phyloP scores from a whole-genome alignment of 495 filamentous ascomycete genomes.

The Penicillium cosmopolitanum region DNA sequence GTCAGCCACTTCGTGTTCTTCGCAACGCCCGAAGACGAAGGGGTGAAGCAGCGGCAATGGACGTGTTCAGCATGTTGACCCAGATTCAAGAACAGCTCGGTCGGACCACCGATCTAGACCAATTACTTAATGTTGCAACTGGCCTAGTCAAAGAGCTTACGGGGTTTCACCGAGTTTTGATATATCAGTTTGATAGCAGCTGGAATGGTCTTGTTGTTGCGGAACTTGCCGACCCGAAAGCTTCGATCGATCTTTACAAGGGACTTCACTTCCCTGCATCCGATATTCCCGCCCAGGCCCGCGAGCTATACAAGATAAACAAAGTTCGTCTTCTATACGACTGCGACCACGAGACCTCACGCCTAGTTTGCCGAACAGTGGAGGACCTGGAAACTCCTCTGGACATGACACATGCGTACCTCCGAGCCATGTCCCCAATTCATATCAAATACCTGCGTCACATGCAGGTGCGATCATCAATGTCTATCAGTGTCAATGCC shows the following conservation, averaged over 20 bases:
- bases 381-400: slow-evolving; percentile 78
- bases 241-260: slow-evolving; percentile 86
- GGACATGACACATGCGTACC: slow-evolving; percentile 83
- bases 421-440: slow-evolving; percentile 85
- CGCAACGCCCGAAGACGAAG: slow-evolving; percentile 75
- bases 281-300: slow-evolving; percentile 86
- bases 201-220: slow-evolving; percentile 89
- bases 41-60: slow-evolving; percentile 89
- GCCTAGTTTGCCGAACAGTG: slow-evolving; percentile 77
- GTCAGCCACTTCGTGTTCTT: slow-evolving; percentile 77
- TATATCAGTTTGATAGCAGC: slow-evolving; percentile 86
- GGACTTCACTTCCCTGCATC: slow-evolving; percentile 89
- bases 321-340: slow-evolving; percentile 46
- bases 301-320: slow-evolving; percentile 73
- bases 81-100: slow-evolving; percentile 64
- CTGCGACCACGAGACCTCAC: slow-evolving; percentile 54
- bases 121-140: slow-evolving; percentile 51
- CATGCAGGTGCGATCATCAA: slow-evolving; percentile 88
- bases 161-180: slow-evolving; percentile 90
- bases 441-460: slow-evolving; percentile 89
- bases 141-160: slow-evolving; percentile 71
- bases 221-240: slow-evolving; percentile 78
- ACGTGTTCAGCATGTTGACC: slow-evolving; percentile 84
- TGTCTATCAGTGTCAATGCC: slow-evolving; percentile 92
- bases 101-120: slow-evolving; percentile 50